Base-by-base conservation (phyloP, 2,329 filamentous ascomycete species). In the Mollisiaceae sp. region DNA sequence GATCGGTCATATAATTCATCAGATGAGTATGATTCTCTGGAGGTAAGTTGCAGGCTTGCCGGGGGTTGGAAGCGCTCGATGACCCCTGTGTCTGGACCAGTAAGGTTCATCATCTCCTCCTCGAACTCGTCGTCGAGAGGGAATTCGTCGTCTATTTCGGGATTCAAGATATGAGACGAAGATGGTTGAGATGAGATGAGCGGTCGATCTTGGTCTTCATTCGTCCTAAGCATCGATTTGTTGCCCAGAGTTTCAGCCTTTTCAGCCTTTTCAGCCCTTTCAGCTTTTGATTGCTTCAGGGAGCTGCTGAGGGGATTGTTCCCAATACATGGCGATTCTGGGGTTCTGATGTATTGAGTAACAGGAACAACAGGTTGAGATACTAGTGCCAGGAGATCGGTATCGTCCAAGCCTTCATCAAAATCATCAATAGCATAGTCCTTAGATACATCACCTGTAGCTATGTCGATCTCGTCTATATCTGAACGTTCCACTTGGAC, bases 1-100 rank as follows among this genome's bases (percentile, higher is more conserved):
- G 63, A 66, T 35, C 65, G 68, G 54, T 73, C 72, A 59, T 73
- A 75, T 68, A 73, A 62, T 66, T 73, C 70, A 45, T 59, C 63
- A 50, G 65, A 64, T 8, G 63, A 61, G 35, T 52, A 55, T 36
- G 64, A 59, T 57, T 66, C 62, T 20, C 59, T 61, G 35, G 62
- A 65, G n/a, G 60, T 36, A 45, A 65, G 59, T 14, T 67, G 58
- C 59, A 71, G 9, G 60, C 68, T 75, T 65, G 60, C 52, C 41
- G 71, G 64, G 8, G 68, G 59, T 45, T 68, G 57, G n/a, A 67
- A 70, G 2, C 39, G 70, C 57, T 75, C 71, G 12, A 68, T 36
- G 43, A 69, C 62, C 22, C 32, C 62, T 50, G 20, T 39, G 4
- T 35, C 24, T n/a, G 64, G 61, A 22, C 66, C 59, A 32, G 68